phyloP scores from a whole-genome alignment of 345 rosid species.

The Clarkia xantiana region DNA sequence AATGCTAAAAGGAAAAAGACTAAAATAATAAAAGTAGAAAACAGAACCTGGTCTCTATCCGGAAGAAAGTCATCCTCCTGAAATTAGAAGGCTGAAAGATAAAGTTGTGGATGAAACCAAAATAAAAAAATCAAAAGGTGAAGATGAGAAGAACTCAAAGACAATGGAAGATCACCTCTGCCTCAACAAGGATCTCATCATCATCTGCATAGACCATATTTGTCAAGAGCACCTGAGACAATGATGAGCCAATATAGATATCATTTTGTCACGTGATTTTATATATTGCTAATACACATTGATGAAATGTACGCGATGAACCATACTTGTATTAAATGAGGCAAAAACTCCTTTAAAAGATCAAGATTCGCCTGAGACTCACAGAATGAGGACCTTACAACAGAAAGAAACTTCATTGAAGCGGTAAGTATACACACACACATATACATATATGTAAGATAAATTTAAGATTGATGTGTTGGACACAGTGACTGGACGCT shows the following conservation, averaged over 20 bases:
- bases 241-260: slow-evolving; percentile 7
- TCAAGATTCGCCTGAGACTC: slow-evolving; percentile 67
- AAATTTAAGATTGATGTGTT: no score
- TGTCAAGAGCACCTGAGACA: slow-evolving; percentile 59
- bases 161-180: slow-evolving; percentile 41
- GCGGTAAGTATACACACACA: no score
- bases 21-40: slow-evolving; percentile 4
- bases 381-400: slow-evolving; percentile 79
- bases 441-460: no score
- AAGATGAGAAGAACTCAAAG: slow-evolving; percentile 4
- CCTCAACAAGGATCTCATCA: slow-evolving; percentile 76
- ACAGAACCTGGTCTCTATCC: slow-evolving; percentile 88
- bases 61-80: slow-evolving; percentile 98
- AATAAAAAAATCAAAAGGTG: neutral
- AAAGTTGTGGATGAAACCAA: slow-evolving; percentile 3
- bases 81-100: slow-evolving; percentile 10
- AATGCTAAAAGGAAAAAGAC: neutral
- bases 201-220: slow-evolving; percentile 96
- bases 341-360: slow-evolving; percentile 66
- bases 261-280: neutral
- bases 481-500: no score
- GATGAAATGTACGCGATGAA: slow-evolving; percentile 4
- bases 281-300: neutral
- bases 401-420: neutral
- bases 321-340: slow-evolving; percentile 64